Evolutionary conservation across 768 basidiomycete species (phyloP).

Genomic region (Suillus bovinus): DNA sequence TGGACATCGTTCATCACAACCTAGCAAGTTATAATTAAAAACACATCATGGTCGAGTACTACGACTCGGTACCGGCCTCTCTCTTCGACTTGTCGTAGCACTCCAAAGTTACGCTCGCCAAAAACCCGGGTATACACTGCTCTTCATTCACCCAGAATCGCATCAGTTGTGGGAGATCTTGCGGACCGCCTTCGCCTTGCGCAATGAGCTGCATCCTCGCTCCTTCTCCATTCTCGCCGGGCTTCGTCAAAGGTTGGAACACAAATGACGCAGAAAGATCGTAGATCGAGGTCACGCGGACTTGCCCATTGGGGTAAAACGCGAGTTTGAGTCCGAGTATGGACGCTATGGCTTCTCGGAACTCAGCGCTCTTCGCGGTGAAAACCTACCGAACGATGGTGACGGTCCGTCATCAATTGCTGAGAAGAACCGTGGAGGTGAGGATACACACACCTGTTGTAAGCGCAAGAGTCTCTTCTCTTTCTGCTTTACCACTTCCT

Average conservation of each 20-base stretch:
- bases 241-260: constrained; percentile 62
- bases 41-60: not conserved
- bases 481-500: constrained; percentile 67
- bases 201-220: constrained; percentile 72
- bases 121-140: constrained; percentile 85
- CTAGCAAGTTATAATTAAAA: too few species aligned
- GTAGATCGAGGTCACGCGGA: constrained; percentile 88
- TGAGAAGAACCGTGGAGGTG: not conserved
- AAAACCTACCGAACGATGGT: constrained; percentile 57
- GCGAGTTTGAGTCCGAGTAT: constrained; percentile 90
- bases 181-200: constrained; percentile 71
- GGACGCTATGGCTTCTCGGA: constrained; percentile 86
- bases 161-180: constrained; percentile 74
- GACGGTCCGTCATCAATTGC: not conserved
- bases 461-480: constrained; percentile 80
- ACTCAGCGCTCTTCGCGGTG: constrained; percentile 81
- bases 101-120: constrained; percentile 87
- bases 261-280: constrained; percentile 87
- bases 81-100: constrained; percentile 78
- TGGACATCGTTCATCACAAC: too few species aligned
- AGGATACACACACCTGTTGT: constrained; percentile 58
- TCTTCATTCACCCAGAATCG: constrained; percentile 85
- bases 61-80: constrained; percentile 14
- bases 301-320: constrained; percentile 89
- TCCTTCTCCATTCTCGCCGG: constrained; percentile 37